Evolutionary conservation across 169 alveolate genomes (phyloP), one percentile per base, ranked within the genome.

Genomic region (Plasmodium gallinaceum): DNA sequence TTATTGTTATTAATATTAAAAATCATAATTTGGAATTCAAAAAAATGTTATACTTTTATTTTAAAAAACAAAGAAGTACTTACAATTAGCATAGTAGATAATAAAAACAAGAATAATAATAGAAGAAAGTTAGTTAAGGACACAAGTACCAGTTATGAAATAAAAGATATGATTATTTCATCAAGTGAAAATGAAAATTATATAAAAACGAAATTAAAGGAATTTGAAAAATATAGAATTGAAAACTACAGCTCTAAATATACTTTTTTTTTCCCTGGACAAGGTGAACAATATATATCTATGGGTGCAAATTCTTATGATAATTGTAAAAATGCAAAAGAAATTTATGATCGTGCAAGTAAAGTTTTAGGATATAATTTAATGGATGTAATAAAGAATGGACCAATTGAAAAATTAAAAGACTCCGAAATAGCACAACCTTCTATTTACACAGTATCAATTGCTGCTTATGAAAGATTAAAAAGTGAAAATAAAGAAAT

Each of bases 201-300:
- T 61, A 46, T 83, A 66, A 68, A 42, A 68, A 83, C 66, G 64
- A 54, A 68, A 66, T 46, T 83, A 66, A 58, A 83, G 39, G 91
- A 83, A 24, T 83, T 68, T 61, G 71, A 66, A 68, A 83, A 83
- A 83, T 83, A 83, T 83, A 66, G 83, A 68, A 52, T 83, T 37
- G 39, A 22, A 68, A 42, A 69, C 37, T 83, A 68, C 62, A 83
- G 91, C 48, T 85, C 88, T 7, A 51, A 91, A 64, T 42, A 68
- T 39, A 91, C 93, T 22, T 90, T 90, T 74, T 76, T 93, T 62
- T 93, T 93, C 60, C 95, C 95, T 37, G 95, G 95, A 26, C 95
- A 93, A 70, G 95, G 95, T n/a, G 93, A 92, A 75, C 95, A 93
- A 46, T 43, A 61, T 37, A 26, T 86, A 14, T 62, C 93, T 48